Percentiles rank a stretch among this genome's conserved stretches.
These are phyloP conservation scores for Scutellaria minor DNA, from an alignment of 257 asterid species.

Conservation along the genomic window DNA sequence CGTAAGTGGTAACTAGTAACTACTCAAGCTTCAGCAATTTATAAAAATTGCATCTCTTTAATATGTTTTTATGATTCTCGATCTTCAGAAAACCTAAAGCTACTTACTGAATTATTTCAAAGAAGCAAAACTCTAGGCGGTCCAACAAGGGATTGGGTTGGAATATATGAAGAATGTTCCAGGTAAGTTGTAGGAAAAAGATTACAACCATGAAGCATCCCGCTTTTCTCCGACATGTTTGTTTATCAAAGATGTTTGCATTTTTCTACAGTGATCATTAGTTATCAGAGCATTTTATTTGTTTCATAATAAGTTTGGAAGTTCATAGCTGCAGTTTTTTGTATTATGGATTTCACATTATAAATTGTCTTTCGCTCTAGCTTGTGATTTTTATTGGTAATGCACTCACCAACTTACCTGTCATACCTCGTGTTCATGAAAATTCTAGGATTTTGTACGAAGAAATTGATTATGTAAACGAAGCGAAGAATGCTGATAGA, in stretches of 20 bases:
- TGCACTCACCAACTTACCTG: neutral
- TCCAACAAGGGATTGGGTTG: slow-evolving; percentile 80
- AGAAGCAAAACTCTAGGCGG: slow-evolving; percentile 83
- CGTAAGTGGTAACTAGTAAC: slow-evolving; percentile 45
- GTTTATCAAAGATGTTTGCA: neutral
- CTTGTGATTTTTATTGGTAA: slow-evolving; percentile 8
- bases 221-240: neutral
- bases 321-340: too few species aligned
- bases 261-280: neutral
- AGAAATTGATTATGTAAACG: slow-evolving; percentile 87
- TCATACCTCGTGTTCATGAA: slow-evolving; percentile 21
- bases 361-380: neutral
- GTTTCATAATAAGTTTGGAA: too few species aligned
- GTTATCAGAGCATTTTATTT: neutral
- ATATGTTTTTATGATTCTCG: slow-evolving; percentile 9
- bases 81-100: slow-evolving; percentile 71
- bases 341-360: too few species aligned
- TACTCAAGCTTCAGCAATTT: neutral
- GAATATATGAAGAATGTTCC: slow-evolving; percentile 90
- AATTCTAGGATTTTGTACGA: slow-evolving; percentile 79
- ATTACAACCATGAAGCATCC: neutral
- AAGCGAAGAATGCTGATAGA: slow-evolving; percentile 93
- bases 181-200: slow-evolving; percentile 54
- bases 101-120: slow-evolving; percentile 75
- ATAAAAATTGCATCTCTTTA: neutral